Percentiles rank a stretch among this genome's conserved stretches.
Conservation (phyloP, 2,329 filamentous ascomycete species). For the Epichloe brachyelytri region DNA sequence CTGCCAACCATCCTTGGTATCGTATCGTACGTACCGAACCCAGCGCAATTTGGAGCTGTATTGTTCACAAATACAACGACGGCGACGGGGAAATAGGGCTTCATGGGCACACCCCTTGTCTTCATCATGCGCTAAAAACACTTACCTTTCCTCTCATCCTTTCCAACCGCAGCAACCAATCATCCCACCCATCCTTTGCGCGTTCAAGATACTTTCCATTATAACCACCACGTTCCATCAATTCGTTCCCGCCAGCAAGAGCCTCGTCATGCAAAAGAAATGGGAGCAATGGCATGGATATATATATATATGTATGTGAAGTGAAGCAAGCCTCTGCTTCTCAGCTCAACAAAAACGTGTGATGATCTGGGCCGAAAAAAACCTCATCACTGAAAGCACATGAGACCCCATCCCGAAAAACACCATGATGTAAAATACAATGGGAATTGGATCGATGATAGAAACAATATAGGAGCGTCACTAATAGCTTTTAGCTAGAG, state of each 20-base stretch:
- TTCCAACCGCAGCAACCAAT: not conserved
- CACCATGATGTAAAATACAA: slow-evolving; percentile 12
- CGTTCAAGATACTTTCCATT: not conserved
- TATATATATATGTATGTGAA: not conserved
- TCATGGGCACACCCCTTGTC: not conserved
- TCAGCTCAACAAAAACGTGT: not conserved
- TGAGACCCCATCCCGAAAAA: slow-evolving; percentile 5
- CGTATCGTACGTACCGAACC: too few species aligned
- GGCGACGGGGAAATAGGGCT: not conserved
- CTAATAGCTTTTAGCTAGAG: slow-evolving; percentile 15
- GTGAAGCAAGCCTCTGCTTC: not conserved
- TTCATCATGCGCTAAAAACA: slow-evolving; percentile 2
- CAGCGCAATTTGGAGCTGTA: too few species aligned
- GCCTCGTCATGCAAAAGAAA: not conserved
- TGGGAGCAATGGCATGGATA: not conserved
- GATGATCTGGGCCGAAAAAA: not conserved
- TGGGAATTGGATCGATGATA: slow-evolving; percentile 5
- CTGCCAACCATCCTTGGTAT: too few species aligned
- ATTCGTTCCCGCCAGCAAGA: not conserved
- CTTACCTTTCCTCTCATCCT: not conserved
- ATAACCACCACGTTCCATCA: not conserved
- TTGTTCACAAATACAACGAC: too few species aligned
- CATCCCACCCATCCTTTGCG: not conserved
- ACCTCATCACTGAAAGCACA: not conserved
- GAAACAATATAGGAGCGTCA: slow-evolving; percentile 3